phyloP scores from a whole-genome alignment of 345 rosid species.

The Hibiscus syriacus region DNA sequence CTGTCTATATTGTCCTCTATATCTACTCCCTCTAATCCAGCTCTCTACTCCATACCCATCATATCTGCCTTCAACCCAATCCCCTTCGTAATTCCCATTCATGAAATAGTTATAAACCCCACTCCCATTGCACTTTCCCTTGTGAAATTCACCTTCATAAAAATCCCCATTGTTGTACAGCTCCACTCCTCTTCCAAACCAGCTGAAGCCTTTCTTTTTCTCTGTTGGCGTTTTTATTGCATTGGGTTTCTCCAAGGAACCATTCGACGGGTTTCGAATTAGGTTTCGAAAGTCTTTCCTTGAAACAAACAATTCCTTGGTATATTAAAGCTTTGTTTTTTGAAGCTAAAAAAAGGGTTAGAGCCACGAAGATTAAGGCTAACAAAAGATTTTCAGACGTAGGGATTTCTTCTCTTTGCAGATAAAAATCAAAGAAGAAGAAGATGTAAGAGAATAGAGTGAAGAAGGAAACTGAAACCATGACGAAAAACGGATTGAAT shows the following conservation, averaged over 20 bases:
- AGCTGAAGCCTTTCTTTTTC: too few relatives aligned
- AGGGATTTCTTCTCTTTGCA: neutral
- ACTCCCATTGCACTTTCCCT: neutral
- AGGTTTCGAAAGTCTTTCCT: neutral
- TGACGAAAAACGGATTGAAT: constrained; percentile 24
- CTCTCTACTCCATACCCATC: neutral
- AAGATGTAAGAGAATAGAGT: neutral
- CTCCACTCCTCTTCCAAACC: too few relatives aligned
- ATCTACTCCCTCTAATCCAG: neutral
- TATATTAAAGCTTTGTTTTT: too few relatives aligned
- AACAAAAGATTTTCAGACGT: neutral
- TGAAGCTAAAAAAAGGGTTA: neutral
- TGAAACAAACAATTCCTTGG: neutral
- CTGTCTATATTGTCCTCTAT: neutral
- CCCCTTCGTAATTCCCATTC: neutral
- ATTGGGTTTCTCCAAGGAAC: neutral
- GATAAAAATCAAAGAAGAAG: neutral
- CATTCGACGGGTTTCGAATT: neutral
- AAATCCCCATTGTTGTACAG: neutral
- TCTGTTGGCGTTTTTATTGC: neutral
- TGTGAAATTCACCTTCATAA: neutral
- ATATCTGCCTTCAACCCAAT: neutral
- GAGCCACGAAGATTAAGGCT: neutral
- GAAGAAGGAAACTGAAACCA: too few relatives aligned
- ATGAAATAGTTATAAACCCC: neutral